Evolutionary conservation across 1,284 basidiomycete species (phyloP).

Genomic region (Cryptococcus sp.): DNA sequence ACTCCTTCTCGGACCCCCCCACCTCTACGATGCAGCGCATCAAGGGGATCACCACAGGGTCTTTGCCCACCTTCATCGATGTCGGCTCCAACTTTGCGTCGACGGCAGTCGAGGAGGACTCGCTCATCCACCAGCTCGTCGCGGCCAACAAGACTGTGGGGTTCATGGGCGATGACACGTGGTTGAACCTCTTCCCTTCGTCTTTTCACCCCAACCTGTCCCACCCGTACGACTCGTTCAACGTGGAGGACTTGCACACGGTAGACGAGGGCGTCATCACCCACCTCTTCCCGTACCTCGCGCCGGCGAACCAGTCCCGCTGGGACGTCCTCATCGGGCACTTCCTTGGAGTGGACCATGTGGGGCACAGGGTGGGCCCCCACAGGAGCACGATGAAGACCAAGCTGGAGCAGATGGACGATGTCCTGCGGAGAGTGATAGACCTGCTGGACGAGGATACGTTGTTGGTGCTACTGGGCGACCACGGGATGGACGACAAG

Average conservation of each 20-base stretch:
- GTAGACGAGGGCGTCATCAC: slow-evolving; percentile 86
- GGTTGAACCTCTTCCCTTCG: slow-evolving; percentile 82
- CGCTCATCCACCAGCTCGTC: slow-evolving; percentile 60
- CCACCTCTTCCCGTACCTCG: slow-evolving; percentile 77
- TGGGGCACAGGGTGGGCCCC: slow-evolving; percentile 89
- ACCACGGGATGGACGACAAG: slow-evolving; percentile 94
- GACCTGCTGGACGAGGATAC: slow-evolving; percentile 69
- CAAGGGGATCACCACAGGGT: slow-evolving; percentile 93
- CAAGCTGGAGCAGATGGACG: slow-evolving; percentile 84
- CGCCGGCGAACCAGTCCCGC: slow-evolving; percentile 46
- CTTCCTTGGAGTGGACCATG: slow-evolving; percentile 96
- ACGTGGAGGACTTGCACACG: slow-evolving; percentile 95
- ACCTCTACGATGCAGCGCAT: slow-evolving; percentile 93
- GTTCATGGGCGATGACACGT: slow-evolving; percentile 96
- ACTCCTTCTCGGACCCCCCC: slow-evolving; percentile 89
- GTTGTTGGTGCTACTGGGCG: slow-evolving; percentile 84
- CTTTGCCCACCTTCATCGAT: slow-evolving; percentile 93
- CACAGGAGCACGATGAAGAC: slow-evolving; percentile 78
- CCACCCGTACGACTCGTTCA: slow-evolving; percentile 92
- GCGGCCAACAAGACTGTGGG: slow-evolving; percentile 52
- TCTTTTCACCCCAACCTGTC: slow-evolving; percentile 62
- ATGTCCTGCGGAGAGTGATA: slow-evolving; percentile 70
- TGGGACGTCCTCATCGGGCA: slow-evolving; percentile 91
- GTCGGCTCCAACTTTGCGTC: slow-evolving; percentile 88
- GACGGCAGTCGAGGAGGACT: slow-evolving; percentile 82